These are phyloP conservation scores for Blastobotrys ciferrii DNA, from an alignment of 1,139 yeast genomes.

Conservation along the genomic window DNA sequence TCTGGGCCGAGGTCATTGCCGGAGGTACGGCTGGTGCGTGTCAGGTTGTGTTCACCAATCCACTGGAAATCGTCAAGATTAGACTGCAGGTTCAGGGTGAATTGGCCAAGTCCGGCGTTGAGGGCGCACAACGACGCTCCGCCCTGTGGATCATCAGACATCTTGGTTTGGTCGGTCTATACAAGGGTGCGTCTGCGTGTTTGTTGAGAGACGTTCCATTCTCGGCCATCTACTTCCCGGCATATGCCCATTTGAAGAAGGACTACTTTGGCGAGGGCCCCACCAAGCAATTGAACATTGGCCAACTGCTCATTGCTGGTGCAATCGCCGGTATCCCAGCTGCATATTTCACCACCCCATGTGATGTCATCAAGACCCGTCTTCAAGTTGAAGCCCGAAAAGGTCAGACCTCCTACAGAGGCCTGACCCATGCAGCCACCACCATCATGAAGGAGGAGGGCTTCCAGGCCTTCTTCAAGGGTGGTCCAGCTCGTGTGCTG, in stretches of 20 bases:
- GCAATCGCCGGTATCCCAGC: constrained; percentile 98
- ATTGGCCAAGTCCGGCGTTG: constrained; percentile 45
- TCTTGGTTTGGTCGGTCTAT: constrained; percentile 80
- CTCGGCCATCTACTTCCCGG: constrained; percentile 95
- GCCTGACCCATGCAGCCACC: constrained; percentile 72
- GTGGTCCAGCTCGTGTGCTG: constrained; percentile 91
- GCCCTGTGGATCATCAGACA: constrained; percentile 76
- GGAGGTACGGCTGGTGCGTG: constrained; percentile 97
- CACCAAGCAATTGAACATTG: constrained; percentile 58
- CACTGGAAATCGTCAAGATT: constrained; percentile 92
- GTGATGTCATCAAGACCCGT: constrained; percentile 94
- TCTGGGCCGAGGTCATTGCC: constrained; percentile 75
- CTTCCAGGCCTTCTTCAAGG: constrained; percentile 83
- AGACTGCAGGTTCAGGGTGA: constrained; percentile 94
- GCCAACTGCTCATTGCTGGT: constrained; percentile 85
- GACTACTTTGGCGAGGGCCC: constrained; percentile 85
- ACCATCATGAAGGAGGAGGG: constrained; percentile 80
- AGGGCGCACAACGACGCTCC: constrained; percentile 43
- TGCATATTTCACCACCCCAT: constrained; percentile 93
- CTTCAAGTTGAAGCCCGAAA: constrained; percentile 79
- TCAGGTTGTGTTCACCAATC: constrained; percentile 94
- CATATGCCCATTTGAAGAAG: constrained; percentile 89
- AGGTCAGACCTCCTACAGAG: constrained; percentile 74
- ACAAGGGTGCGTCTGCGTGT: constrained; percentile 92
- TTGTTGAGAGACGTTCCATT: constrained; percentile 93